Conservation (phyloP, 2,329 filamentous ascomycete genomes). For the Trichoderma cornu-damae region DNA sequence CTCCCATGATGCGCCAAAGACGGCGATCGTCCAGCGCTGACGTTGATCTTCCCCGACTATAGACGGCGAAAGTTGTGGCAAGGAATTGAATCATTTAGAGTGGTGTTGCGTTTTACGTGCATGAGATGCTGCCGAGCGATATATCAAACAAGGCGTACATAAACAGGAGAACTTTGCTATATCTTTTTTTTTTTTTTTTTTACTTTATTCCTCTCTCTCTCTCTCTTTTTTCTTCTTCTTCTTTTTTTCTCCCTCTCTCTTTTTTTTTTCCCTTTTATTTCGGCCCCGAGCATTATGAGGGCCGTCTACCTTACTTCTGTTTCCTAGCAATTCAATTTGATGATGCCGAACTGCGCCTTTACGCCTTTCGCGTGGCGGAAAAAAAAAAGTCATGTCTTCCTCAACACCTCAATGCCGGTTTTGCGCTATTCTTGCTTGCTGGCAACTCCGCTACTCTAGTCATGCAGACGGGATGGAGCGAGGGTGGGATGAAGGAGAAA, state of each 20-base stretch:
- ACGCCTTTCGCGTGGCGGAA: neutral
- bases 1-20: constrained; percentile 31
- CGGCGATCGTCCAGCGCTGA: constrained; percentile 37
- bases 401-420: neutral
- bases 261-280: too few relatives aligned
- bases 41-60: constrained; percentile 37
- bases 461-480: neutral
- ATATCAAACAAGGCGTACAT: neutral
- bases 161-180: constrained; percentile 3
- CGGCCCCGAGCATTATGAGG: neutral
- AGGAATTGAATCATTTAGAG: neutral
- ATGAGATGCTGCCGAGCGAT: neutral
- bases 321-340: neutral
- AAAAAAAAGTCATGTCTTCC: neutral
- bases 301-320: neutral
- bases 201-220: too few relatives aligned
- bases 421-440: neutral
- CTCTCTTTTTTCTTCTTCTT: too few relatives aligned
- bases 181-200: neutral
- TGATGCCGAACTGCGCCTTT: neutral
- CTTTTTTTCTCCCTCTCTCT: too few relatives aligned
- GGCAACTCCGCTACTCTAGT: constrained; percentile 1
- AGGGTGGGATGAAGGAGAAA: neutral
- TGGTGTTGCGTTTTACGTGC: constrained; percentile 1
- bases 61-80: constrained; percentile 15